Conservation (phyloP, 208 protist species). For the Perkinsela sp. region DNA sequence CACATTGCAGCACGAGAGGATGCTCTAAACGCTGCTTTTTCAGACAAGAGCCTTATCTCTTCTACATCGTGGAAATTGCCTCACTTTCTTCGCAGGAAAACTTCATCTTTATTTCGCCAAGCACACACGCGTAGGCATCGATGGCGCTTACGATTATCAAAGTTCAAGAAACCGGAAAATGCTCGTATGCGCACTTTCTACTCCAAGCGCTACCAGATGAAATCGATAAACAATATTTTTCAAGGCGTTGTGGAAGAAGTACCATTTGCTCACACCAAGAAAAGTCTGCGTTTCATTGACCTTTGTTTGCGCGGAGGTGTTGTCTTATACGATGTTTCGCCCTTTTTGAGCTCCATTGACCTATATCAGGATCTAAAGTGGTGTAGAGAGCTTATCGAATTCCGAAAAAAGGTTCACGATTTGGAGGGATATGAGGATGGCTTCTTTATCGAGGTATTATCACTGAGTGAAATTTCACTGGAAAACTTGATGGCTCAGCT, state of each 20-base stretch:
- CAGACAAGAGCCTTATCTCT: no score
- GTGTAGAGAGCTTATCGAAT: background rate
- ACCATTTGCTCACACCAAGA: background rate
- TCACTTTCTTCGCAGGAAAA: background rate
- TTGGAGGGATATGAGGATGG: no score
- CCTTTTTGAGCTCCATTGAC: background rate
- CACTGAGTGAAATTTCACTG: no score
- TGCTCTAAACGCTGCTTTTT: no score
- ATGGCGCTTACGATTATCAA: no score
- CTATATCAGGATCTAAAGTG: background rate
- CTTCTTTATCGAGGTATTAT: no score
- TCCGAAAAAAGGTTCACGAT: background rate
- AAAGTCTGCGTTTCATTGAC: background rate
- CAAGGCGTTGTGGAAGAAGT: background rate
- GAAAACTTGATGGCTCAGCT: no score
- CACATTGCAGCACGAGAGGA: no score
- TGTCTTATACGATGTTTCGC: background rate
- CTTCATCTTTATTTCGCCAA: background rate
- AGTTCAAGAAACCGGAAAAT: no score
- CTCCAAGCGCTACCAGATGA: background rate
- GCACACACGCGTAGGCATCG: no score
- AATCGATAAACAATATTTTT: background rate
- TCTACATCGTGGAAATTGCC: no score
- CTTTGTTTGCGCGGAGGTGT: background rate
- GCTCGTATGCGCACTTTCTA: background rate